phyloP scores from a whole-genome alignment of 495 filamentous ascomycete genomes.

The Aspergillus bertholletiae region DNA sequence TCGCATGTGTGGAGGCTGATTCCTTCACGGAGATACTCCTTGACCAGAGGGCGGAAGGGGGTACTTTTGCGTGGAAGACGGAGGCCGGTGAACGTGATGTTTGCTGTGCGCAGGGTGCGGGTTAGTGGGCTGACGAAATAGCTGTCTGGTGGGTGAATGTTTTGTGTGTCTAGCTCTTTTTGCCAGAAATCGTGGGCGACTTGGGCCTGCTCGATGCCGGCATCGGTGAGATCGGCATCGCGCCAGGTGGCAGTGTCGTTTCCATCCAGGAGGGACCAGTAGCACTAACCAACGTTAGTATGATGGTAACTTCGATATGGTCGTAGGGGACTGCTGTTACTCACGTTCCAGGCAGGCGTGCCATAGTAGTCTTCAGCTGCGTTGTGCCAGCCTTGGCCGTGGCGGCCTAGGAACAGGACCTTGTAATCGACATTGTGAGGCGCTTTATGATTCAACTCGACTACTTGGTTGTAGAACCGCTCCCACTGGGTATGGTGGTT shows the following conservation, averaged over 20 bases:
- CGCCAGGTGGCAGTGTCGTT: slow-evolving; percentile 64
- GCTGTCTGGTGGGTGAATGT: slow-evolving; percentile 59
- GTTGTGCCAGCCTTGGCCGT: slow-evolving; percentile 71
- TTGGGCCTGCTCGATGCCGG: slow-evolving; percentile 59
- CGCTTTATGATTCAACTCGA: slow-evolving; percentile 48
- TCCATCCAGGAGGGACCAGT: slow-evolving; percentile 68
- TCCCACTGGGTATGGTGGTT: slow-evolving; percentile 60
- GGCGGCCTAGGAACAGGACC: slow-evolving; percentile 65
- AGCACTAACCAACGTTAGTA: slow-evolving; percentile 46
- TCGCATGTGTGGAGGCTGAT: slow-evolving; percentile 80
- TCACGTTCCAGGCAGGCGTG: slow-evolving; percentile 63
- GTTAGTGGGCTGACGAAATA: slow-evolving; percentile 69
- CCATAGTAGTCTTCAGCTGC: slow-evolving; percentile 63
- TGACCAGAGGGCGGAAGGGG: slow-evolving; percentile 60
- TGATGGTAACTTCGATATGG: background rate
- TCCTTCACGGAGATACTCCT: slow-evolving; percentile 68
- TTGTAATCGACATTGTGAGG: slow-evolving; percentile 55
- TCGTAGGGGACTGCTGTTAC: slow-evolving; percentile 11
- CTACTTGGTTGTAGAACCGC: slow-evolving; percentile 57
- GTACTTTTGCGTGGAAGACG: slow-evolving; percentile 38
- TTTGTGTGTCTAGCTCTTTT: slow-evolving; percentile 43
- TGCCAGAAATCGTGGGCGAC: slow-evolving; percentile 63
- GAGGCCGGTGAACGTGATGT: slow-evolving; percentile 57
- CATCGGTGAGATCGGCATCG: slow-evolving; percentile 63
- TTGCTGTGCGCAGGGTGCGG: slow-evolving; percentile 63